A percentile compares a stretch with the other conserved stretches of the same genome.
phyloP scores from a whole-genome alignment of 768 basidiomycete species.

The Xanthoconium stramineum region DNA sequence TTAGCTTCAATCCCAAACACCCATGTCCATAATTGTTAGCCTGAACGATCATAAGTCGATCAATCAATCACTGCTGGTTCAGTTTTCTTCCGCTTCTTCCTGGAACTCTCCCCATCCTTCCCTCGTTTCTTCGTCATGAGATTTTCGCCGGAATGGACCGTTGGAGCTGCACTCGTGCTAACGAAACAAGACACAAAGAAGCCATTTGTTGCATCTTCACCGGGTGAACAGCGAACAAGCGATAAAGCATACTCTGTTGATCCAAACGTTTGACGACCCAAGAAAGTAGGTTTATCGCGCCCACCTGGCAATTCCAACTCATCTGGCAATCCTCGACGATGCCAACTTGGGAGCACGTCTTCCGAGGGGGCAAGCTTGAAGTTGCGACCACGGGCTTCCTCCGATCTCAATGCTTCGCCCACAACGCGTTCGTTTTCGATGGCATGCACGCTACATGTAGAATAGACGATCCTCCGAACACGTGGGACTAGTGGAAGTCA shows the following conservation, averaged over 20 bases:
- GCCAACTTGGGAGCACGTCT: constrained; percentile 80
- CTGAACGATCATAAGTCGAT: background rate
- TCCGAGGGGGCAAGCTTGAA: constrained; percentile 68
- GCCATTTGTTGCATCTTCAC: constrained; percentile 88
- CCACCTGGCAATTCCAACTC: constrained; percentile 59
- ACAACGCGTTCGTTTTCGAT: constrained; percentile 94
- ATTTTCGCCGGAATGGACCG: constrained; percentile 1
- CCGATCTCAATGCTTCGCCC: constrained; percentile 61
- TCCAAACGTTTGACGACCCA: background rate
- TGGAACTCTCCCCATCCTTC: constrained; percentile 13
- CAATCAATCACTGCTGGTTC: constrained; percentile 12
- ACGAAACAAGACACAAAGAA: constrained; percentile 98
- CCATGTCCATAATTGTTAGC: constrained; percentile 5
- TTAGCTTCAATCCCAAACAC: constrained; percentile 15
- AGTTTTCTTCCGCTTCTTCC: constrained; percentile 18
- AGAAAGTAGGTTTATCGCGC: background rate
- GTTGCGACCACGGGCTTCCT: constrained; percentile 55
- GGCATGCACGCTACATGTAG: constrained; percentile 93
- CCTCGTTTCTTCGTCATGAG: constrained; percentile 26
- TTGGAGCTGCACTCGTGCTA: background rate
- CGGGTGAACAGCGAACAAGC: constrained; percentile 69
- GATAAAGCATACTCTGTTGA: constrained; percentile 55
- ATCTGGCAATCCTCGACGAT: constrained; percentile 68
- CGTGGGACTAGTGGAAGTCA: constrained; percentile 56
- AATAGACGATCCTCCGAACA: constrained; percentile 85